Percentiles rank a stretch among this genome's conserved stretches.
Evolutionary conservation across 1,284 basidiomycete species (phyloP).

Genomic region (Ganoderma resinaceum): DNA sequence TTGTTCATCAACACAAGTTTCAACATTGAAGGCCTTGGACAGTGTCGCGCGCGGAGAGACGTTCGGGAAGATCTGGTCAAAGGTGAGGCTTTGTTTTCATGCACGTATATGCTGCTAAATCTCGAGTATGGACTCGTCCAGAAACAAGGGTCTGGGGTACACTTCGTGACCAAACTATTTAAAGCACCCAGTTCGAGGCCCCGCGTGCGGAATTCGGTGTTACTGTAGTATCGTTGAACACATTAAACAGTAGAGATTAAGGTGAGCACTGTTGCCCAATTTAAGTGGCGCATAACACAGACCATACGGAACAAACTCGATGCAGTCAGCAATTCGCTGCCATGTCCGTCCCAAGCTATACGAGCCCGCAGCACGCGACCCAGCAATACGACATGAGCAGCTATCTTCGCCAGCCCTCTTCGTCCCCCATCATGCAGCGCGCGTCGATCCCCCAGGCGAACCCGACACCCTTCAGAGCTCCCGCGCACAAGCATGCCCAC

Average conservation of each 20-base stretch:
- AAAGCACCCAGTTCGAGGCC: not conserved
- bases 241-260: not conserved
- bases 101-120: not conserved
- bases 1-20: not conserved
- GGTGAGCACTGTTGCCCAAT: not conserved
- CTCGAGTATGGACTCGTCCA: not conserved
- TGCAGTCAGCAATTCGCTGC: not conserved
- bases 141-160: not conserved
- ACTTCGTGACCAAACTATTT: not conserved
- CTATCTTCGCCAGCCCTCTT: conserved; percentile 38
- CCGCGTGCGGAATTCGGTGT: not conserved
- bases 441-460: conserved; percentile 26
- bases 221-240: not conserved
- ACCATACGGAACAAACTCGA: not conserved
- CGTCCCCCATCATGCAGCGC: conserved; percentile 39
- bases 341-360: conserved; percentile 26
- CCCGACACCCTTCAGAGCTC: conserved; percentile 54
- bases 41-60: not conserved
- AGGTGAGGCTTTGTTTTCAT: not conserved
- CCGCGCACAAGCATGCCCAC: conserved; percentile 75
- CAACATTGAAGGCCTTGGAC: not conserved
- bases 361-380: conserved; percentile 23
- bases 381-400: conserved; percentile 29
- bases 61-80: not conserved
- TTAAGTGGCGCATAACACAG: not conserved